Base-by-base conservation (phyloP, 1,139 yeast species). In the Trichomonascaceae sp. region DNA sequence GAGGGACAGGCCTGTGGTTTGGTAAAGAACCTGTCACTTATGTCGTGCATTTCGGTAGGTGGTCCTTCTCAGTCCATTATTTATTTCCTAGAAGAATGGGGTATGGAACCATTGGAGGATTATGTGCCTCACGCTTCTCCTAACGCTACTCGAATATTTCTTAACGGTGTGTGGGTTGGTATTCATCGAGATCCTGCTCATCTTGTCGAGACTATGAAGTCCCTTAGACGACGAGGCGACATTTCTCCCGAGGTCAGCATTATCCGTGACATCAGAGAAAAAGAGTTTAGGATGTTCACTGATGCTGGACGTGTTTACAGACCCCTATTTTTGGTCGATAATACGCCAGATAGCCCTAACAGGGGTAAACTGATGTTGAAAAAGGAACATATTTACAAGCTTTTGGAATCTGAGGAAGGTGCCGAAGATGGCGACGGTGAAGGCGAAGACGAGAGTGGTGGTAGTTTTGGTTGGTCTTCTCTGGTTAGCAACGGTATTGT, bases 1-100 rank as follows among this genome's bases (percentile, higher is more conserved):
- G 99, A 93, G 78, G 99, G 99, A 67, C 99, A 93, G 76, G 99
- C 99, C 50, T 93, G 99, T 87, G 99, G 99, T 66, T 79, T 93
- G 71, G 99, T 95, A 55, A 93, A 93, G 77, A 93, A 93, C 71
- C 78, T 93, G 69, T 90, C 98, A 0, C 78, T 93, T 64, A 91
- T 95, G 98, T 83, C 98, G 1, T 90, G 98, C 77, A 90, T 93
- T 55, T 93, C 99, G 30, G 99, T 95, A 60, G 99, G 99, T 70
- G 83, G 96, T 10, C 89, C 95, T n/a, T 88, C 96, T 43, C 96
- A 90, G 69, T 97, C 98, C 45, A 91, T 93, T 67, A 80, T 87
- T 60, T 88, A 88, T 67, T 87, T 91, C 73, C 79, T 93, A 73
- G 96, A 93, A 72, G 99, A 95, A 75, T 95, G 98, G 97, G 99